Conservation (phyloP, 345 rosid species). For the Bruguiera sexangula region DNA sequence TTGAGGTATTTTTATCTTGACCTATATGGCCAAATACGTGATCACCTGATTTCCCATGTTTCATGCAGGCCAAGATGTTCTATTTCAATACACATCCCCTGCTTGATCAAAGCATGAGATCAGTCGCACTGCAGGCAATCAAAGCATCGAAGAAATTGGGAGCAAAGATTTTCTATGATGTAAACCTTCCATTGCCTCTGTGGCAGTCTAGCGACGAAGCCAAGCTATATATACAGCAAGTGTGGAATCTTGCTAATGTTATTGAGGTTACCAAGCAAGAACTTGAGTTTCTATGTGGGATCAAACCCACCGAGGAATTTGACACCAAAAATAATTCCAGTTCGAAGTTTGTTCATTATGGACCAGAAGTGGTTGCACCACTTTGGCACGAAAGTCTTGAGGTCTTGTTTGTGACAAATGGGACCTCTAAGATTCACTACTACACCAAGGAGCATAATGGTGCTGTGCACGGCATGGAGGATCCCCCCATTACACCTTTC, state of each 20-base stretch:
- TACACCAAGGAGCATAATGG: conserved; percentile 79
- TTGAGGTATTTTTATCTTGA: no score
- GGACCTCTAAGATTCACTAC: conserved; percentile 87
- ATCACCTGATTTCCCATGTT: conserved; percentile 2
- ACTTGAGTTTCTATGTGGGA: conserved; percentile 78
- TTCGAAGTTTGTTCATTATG: conserved; percentile 71
- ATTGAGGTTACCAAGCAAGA: conserved; percentile 89
- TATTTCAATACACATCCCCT: conserved; percentile 81
- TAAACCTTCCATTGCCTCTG: conserved; percentile 77
- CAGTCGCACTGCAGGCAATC: conserved; percentile 64
- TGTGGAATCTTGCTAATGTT: conserved; percentile 66
- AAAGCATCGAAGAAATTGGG: conserved; percentile 70
- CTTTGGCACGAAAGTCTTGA: conserved; percentile 81
- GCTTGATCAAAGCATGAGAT: conserved; percentile 68
- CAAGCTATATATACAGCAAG: conserved; percentile 58
- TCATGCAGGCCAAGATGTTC: conserved; percentile 76
- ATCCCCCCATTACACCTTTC: conserved; percentile 72
- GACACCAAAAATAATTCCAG: conserved; percentile 55
- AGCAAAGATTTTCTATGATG: conserved; percentile 67
- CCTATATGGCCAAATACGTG: no score
- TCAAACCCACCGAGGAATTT: conserved; percentile 62
- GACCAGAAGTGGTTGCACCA: conserved; percentile 54
- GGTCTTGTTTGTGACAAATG: conserved; percentile 82
- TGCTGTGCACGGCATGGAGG: conserved; percentile 74
- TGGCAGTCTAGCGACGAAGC: conserved; percentile 82